Conservation (phyloP, 495 filamentous ascomycete species). For the Lichina pygmaea region DNA sequence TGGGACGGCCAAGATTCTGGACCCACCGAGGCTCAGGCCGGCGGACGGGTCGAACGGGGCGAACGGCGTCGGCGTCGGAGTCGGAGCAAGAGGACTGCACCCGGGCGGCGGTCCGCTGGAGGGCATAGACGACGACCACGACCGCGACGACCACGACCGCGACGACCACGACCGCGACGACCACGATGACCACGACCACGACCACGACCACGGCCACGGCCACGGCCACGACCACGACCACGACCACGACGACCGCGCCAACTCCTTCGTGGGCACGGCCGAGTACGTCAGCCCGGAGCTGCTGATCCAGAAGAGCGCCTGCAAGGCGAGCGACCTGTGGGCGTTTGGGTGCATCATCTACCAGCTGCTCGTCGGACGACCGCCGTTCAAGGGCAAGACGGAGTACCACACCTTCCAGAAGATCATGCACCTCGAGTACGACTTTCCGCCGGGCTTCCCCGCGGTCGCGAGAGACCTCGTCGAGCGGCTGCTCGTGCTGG, state of each 20-base stretch:
- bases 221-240: no score
- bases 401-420: conserved; percentile 98
- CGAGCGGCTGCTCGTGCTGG: conserved; percentile 72
- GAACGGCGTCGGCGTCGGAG: neutral
- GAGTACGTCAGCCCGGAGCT: conserved; percentile 97
- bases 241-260: conserved; percentile 52
- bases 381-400: conserved; percentile 92
- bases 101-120: conserved; percentile 20
- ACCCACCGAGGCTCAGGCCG: conserved; percentile 21
- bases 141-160: no score
- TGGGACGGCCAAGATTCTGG: conserved; percentile 83
- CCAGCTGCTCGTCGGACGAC: conserved; percentile 74
- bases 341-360: conserved; percentile 99
- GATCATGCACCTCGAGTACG: conserved; percentile 80
- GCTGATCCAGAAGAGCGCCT: conserved; percentile 81
- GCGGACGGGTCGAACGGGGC: conserved; percentile 17
- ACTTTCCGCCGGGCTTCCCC: conserved; percentile 81
- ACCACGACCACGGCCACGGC: no score
- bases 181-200: conserved; percentile 18
- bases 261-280: conserved; percentile 92
- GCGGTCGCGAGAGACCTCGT: conserved; percentile 71
- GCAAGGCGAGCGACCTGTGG: conserved; percentile 96
- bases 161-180: conserved; percentile 13
- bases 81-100: no score
- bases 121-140: conserved; percentile 37